Conservation (phyloP, 345 rosid genomes). For the Eucalyptus sideroxylon region DNA sequence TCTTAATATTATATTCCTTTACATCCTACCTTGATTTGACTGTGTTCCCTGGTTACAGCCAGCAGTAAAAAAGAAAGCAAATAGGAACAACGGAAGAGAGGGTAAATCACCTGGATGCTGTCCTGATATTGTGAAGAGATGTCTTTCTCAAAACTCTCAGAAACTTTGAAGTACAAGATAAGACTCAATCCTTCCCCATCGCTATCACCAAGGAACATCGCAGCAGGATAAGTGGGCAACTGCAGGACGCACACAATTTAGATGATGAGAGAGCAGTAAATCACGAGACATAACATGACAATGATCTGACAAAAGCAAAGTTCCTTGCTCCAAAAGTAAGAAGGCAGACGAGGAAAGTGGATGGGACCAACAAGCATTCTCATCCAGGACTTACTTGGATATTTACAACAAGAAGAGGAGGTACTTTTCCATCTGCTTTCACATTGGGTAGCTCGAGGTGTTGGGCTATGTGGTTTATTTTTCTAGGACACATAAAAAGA, state of each 20-base stretch:
- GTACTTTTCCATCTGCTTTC: conserved; percentile 49
- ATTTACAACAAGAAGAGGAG: conserved; percentile 80
- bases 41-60: not conserved
- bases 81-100: not conserved
- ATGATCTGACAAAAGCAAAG: not conserved
- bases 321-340: not conserved
- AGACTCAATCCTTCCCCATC: conserved; percentile 98
- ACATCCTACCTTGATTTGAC: not conserved
- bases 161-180: conserved; percentile 63
- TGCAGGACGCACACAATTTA: conserved; percentile 5
- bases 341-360: not conserved
- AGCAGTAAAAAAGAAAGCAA: not conserved
- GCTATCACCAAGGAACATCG: conserved; percentile 78
- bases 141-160: conserved; percentile 49
- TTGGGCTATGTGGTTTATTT: conserved; percentile 86
- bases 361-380: not conserved
- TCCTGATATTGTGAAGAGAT: conserved; percentile 60
- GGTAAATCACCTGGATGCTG: conserved; percentile 42
- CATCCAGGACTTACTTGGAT: conserved; percentile 51
- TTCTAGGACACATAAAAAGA: conserved; percentile 58
- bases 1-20: not conserved
- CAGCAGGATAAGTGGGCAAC: conserved; percentile 92
- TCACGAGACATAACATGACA: not conserved
- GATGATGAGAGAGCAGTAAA: not conserved
- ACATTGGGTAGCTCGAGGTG: conserved; percentile 79